Percentiles rank a stretch among this genome's conserved stretches.
phyloP scores from a whole-genome alignment of 768 basidiomycete species.

The Pleurotus citrinopileatus region DNA sequence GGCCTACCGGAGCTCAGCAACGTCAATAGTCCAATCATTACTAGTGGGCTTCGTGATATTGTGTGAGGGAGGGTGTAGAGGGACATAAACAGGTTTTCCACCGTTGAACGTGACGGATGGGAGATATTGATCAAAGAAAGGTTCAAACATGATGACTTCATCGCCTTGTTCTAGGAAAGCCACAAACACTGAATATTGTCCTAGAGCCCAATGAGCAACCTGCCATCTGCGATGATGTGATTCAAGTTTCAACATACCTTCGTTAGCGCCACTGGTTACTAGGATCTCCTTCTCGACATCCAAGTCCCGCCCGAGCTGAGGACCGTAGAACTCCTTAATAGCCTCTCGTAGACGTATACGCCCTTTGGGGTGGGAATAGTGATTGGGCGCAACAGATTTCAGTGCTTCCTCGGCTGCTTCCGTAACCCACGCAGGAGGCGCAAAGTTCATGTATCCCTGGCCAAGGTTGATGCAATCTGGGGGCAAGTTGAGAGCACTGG shows the following conservation, averaged over 20 bases:
- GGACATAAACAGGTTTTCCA: conserved; percentile 91
- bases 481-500: conserved; percentile 84
- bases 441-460: conserved; percentile 93
- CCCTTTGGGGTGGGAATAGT: conserved; percentile 91
- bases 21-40: conserved; percentile 88
- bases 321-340: conserved; percentile 75
- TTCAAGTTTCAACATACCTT: conserved; percentile 74
- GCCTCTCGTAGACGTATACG: conserved; percentile 86
- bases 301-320: conserved; percentile 65
- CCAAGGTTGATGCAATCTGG: conserved; percentile 94
- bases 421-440: conserved; percentile 77
- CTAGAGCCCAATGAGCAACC: conserved; percentile 34
- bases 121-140: conserved; percentile 96
- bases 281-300: conserved; percentile 87
- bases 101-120: conserved; percentile 93
- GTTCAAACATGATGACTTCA: conserved; percentile 98
- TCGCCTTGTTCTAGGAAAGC: conserved; percentile 92
- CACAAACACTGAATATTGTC: conserved; percentile 90
- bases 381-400: conserved; percentile 60
- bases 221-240: too few relatives aligned
- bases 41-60: conserved; percentile 45
- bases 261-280: conserved; percentile 95
- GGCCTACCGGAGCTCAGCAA: conserved; percentile 78
- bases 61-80: conserved; percentile 80
- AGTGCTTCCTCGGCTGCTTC: conserved; percentile 73